Evolutionary conservation across 768 basidiomycete genomes (phyloP), one percentile per base, ranked within the genome.

Genomic region (Lactifluus hygrophoroides): DNA sequence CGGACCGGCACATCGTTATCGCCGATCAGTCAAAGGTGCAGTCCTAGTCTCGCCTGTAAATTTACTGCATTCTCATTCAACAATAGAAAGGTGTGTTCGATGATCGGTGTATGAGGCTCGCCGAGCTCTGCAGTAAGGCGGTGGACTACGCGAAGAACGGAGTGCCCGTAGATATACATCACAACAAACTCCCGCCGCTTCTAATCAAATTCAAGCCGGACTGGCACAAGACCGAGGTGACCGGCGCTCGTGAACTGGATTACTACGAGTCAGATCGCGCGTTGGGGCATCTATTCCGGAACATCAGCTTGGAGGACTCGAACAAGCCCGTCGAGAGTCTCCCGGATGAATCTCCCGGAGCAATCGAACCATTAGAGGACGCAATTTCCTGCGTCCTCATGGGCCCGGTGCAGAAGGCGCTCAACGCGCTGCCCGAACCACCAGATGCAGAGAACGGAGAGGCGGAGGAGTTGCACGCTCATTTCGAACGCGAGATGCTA

Each of bases 221-320:
- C 5, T 53, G 51, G 51, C 59, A n/a, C n/a, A n/a, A n/a, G n/a
- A n/a, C n/a, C n/a, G n/a, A n/a, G n/a, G n/a, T n/a, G n/a, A n/a
- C n/a, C n/a, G n/a, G n/a, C n/a, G n/a, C n/a, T n/a, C n/a, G n/a
- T n/a, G n/a, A n/a, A n/a, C n/a, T n/a, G n/a, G n/a, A n/a, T n/a
- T n/a, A n/a, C n/a, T n/a, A n/a, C n/a, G n/a, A n/a, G n/a, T n/a
- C n/a, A n/a, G n/a, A n/a, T n/a, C n/a, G n/a, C n/a, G n/a, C n/a
- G n/a, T n/a, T n/a, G n/a, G n/a, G n/a, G n/a, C n/a, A n/a, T n/a
- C n/a, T n/a, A n/a, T n/a, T n/a, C n/a, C n/a, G n/a, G n/a, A n/a
- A n/a, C n/a, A n/a, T n/a, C n/a, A 67, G 64, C 19, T 69, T 86
- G 28, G 72, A 73, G 14, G 72, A 77, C 17, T 69, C 73, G 3